Percentiles rank a stretch among this genome's conserved stretches.
phyloP scores from a whole-genome alignment of 768 basidiomycete genomes.

The Macrocybe gigantea region DNA sequence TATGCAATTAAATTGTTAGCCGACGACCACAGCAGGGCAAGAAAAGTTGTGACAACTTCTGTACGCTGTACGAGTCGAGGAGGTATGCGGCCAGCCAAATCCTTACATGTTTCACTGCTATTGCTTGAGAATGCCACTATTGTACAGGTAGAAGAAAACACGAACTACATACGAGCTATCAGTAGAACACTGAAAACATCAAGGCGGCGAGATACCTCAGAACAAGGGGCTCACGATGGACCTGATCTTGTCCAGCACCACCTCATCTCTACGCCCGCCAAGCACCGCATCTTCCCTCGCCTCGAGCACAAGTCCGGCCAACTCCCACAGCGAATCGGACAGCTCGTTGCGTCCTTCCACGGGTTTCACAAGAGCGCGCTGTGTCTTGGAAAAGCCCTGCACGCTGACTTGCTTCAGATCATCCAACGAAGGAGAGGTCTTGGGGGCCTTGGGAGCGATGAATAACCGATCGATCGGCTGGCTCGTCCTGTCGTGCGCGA shows the following conservation, averaged over 20 bases:
- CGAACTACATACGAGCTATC: too few species aligned
- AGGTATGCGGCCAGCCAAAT: too few species aligned
- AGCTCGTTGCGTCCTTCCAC: slow-evolving; percentile 21
- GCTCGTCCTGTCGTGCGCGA: slow-evolving; percentile 23
- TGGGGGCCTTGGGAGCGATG: slow-evolving; percentile 9
- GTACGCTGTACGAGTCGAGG: too few species aligned
- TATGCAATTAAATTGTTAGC: too few species aligned
- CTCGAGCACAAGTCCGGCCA: slow-evolving; percentile 26
- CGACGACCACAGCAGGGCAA: too few species aligned
- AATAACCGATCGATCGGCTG: slow-evolving; percentile 29
- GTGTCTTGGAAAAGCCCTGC: slow-evolving; percentile 26
- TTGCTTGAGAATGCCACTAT: too few species aligned
- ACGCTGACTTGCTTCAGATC: slow-evolving; percentile 25
- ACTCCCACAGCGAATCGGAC: slow-evolving; percentile 23
- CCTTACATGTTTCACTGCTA: too few species aligned
- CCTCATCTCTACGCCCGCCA: slow-evolving; percentile 13
- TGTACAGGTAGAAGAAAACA: too few species aligned
- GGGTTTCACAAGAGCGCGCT: slow-evolving; percentile 19
- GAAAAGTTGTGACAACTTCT: too few species aligned
- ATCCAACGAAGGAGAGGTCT: slow-evolving; percentile 3
- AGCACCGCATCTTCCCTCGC: slow-evolving; percentile 17
- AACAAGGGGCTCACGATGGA: slow-evolving; percentile 19
- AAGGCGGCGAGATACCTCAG: not conserved
- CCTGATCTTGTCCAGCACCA: slow-evolving; percentile 21
- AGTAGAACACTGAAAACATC: too few species aligned